These are phyloP conservation scores for Murraya paniculata DNA, from an alignment of 345 rosid species.

Conservation along the genomic window DNA sequence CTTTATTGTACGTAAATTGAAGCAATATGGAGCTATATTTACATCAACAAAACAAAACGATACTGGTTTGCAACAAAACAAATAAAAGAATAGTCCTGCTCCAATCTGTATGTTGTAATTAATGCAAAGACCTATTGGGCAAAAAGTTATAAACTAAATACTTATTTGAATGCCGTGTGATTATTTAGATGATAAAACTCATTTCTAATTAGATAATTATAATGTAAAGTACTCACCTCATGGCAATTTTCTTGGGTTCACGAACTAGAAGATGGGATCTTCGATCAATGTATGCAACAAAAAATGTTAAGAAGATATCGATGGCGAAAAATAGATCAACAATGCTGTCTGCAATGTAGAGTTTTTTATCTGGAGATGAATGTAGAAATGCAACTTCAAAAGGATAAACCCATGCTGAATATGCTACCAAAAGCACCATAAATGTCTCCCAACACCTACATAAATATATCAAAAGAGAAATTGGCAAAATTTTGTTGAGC, in stretches of 20 bases:
- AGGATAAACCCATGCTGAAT: constrained; percentile 84
- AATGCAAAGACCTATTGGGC: too few species aligned
- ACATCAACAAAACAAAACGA: too few species aligned
- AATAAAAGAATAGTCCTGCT: too few species aligned
- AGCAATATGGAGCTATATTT: too few species aligned
- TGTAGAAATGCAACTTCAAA: constrained; percentile 74
- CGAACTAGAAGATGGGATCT: constrained; percentile 74
- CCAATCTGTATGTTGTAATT: too few species aligned
- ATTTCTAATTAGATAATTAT: background rate
- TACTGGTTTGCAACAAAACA: too few species aligned
- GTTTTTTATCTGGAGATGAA: constrained; percentile 32
- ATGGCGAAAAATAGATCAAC: constrained; percentile 78
- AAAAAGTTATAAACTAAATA: background rate
- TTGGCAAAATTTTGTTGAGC: too few species aligned
- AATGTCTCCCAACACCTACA: constrained; percentile 82
- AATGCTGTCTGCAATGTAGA: constrained; percentile 63
- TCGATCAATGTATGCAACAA: constrained; percentile 65
- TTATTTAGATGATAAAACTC: background rate
- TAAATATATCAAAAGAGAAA: background rate
- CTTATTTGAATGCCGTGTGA: too few species aligned
- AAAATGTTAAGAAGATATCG: constrained; percentile 78
- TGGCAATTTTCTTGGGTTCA: constrained; percentile 54
- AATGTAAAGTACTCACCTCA: constrained; percentile 38
- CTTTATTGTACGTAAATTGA: too few species aligned
- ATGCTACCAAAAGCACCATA: constrained; percentile 81